Evolutionary conservation across 805 yeast species (phyloP), one percentile per base, ranked within the genome.

Genomic region (Kregervanrija pseudodelftensis): DNA sequence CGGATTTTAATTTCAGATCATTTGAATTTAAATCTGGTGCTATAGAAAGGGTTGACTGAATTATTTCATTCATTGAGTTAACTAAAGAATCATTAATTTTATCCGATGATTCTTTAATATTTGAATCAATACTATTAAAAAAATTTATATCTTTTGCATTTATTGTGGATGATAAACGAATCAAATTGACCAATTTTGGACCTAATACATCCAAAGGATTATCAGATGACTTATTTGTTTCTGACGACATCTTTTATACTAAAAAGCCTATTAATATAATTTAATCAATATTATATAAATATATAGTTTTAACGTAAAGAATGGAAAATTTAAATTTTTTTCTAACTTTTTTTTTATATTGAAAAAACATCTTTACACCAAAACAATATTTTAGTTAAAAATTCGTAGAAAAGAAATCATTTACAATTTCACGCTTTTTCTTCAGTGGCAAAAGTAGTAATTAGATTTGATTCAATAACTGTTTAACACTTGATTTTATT

Each of bases 91-190:
- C 13, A 17, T 46, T 43, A 41, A 78, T 49, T 1, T 59, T 62
- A 22, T 78, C 57, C 5, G 84, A 45, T 15, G 67, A 61, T 12
- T 62, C 58, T 4, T 70, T 63, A 11, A 80, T 57, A 1, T 60
- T 56, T 3, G 66, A 68, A 60, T 86, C 91, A 11, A 87, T 57
- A 39, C 85, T 78, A 39, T 72, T 73, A 61, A 80, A 78, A 56
- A 90, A 93, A 30, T 74, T 77, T n/a, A 89, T 73, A 66, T 91
- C 98, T 45, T 85, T 85, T 0, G 87, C 77, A 2, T 85, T 84
- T 37, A 90, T 62, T 2, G 85, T 79, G 3, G 82, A 69, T 0
- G 95, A 73, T 2, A 83, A 74, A 48, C 95, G 69, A 35, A 85
- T 77, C 3, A 81, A 67, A 10, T 73, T 68, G 40, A 77, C 71